Percentiles rank a stretch among this genome's conserved stretches.
Evolutionary conservation across 2,329 filamentous ascomycete species (phyloP).

Genomic region (Ceratocystis albifundus): DNA sequence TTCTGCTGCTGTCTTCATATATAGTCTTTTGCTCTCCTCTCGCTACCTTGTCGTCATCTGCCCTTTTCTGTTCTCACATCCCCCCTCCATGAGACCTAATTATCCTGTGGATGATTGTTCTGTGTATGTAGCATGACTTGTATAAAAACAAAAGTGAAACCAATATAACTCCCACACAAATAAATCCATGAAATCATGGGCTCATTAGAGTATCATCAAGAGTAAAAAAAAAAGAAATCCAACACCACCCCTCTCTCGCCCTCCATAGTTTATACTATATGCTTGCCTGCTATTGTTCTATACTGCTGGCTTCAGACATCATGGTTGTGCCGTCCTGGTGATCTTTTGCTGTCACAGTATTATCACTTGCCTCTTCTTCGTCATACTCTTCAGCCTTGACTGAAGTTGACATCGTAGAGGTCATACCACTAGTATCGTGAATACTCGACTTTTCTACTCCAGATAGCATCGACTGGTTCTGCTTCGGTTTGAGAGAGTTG

Average conservation of each 20-base stretch:
- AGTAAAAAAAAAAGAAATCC: not conserved
- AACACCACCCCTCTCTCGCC: too few species aligned
- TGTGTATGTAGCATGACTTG: constrained; percentile 1
- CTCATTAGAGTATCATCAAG: not conserved
- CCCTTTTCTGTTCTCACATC: not conserved
- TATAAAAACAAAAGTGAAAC: constrained; percentile 11
- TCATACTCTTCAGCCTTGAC: constrained; percentile 19
- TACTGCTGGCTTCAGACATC: constrained; percentile 18
- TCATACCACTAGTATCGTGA: constrained; percentile 12
- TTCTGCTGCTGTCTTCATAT: not conserved
- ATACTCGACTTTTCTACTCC: constrained; percentile 9
- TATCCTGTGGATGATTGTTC: not conserved
- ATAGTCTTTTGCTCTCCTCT: too few species aligned
- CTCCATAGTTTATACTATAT: not conserved
- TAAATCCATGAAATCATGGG: constrained; percentile 16
- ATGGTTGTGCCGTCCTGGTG: constrained; percentile 14
- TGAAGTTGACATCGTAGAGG: not conserved
- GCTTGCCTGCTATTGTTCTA: constrained; percentile 9
- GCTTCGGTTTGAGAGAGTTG: constrained; percentile 42
- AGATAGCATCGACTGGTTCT: constrained; percentile 33
- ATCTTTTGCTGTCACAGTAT: constrained; percentile 15
- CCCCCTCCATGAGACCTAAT: not conserved
- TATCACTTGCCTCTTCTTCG: constrained; percentile 18
- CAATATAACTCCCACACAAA: constrained; percentile 9
- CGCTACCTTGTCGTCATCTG: too few species aligned